Percentiles rank a stretch among this genome's conserved stretches.
phyloP scores from a whole-genome alignment of 768 basidiomycete genomes.

The Lactarius evosmus region DNA sequence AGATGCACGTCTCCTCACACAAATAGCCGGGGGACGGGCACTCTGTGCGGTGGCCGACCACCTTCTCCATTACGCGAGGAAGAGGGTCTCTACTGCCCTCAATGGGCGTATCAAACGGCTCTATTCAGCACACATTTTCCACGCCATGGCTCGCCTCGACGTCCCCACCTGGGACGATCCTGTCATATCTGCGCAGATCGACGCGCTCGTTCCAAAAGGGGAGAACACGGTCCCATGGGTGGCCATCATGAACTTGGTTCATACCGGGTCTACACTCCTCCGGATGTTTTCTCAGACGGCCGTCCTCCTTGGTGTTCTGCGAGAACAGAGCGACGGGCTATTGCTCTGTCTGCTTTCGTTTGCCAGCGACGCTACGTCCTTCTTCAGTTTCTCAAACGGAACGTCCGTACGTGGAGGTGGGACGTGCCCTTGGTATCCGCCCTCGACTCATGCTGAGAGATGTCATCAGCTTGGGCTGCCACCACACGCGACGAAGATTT shows the following conservation, averaged over 20 bases:
- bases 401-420: slow-evolving; percentile 13
- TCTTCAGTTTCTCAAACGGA: slow-evolving; percentile 27
- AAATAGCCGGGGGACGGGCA: slow-evolving; percentile 46
- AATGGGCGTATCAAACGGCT: slow-evolving; percentile 56
- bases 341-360: slow-evolving; percentile 59
- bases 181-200: slow-evolving; percentile 60
- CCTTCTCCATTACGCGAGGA: slow-evolving; percentile 41
- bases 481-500: slow-evolving; percentile 63
- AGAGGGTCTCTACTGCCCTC: slow-evolving; percentile 46
- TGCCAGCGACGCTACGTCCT: slow-evolving; percentile 47
- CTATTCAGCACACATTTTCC: slow-evolving; percentile 63
- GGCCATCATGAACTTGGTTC: slow-evolving; percentile 46
- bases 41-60: slow-evolving; percentile 47
- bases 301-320: slow-evolving; percentile 57
- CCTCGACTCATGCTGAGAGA: background rate
- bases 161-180: slow-evolving; percentile 73
- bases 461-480: slow-evolving; percentile 61
- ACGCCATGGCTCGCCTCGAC: slow-evolving; percentile 66
- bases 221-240: slow-evolving; percentile 54
- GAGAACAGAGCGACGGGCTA: slow-evolving; percentile 60
- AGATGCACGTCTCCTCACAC: slow-evolving; percentile 19
- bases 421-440: background rate
- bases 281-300: slow-evolving; percentile 57
- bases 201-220: slow-evolving; percentile 44
- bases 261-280: slow-evolving; percentile 43